These are phyloP conservation scores for Mucor piriformis DNA, from an alignment of 371 early-diverging fungal species.

Conservation along the genomic window DNA sequence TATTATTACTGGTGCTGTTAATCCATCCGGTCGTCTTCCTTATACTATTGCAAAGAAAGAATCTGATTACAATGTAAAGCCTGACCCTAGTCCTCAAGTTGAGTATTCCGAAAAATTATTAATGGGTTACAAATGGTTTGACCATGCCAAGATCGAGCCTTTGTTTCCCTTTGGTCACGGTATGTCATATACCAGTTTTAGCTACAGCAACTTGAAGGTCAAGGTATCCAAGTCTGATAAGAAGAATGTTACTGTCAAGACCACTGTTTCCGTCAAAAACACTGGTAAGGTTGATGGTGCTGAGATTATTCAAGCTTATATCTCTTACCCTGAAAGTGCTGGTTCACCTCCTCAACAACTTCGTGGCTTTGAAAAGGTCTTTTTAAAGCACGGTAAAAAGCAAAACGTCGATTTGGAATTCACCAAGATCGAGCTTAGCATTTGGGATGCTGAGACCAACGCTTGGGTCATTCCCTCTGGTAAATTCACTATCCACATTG, in stretches of 20 bases:
- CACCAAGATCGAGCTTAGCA: conserved; percentile 39
- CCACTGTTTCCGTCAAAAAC: conserved; percentile 51
- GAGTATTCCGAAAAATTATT: conserved; percentile 57
- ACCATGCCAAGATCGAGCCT: conserved; percentile 50
- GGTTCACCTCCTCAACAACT: conserved; percentile 57
- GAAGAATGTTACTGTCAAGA: conserved; percentile 15
- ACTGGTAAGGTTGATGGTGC: conserved; percentile 54
- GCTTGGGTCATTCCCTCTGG: conserved; percentile 53
- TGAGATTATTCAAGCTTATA: conserved; percentile 62
- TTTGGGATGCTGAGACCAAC: conserved; percentile 43
- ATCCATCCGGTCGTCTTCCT: conserved; percentile 66
- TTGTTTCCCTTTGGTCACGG: conserved; percentile 67
- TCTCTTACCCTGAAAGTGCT: conserved; percentile 52
- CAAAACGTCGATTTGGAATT: conserved; percentile 42
- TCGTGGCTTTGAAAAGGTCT: conserved; percentile 59
- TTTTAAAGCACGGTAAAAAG: conserved; percentile 30
- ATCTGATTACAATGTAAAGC: conserved; percentile 39
- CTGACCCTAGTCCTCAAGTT: conserved; percentile 8
- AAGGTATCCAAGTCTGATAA: background rate
- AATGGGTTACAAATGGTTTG: conserved; percentile 61
- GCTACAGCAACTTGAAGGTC: conserved; percentile 39
- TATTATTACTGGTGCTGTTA: conserved; percentile 61
- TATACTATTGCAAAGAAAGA: conserved; percentile 54
- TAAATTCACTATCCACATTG: conserved; percentile 49
- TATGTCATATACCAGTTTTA: conserved; percentile 63